Evolutionary conservation across 1,284 basidiomycete species (phyloP).

Genomic region (Cutaneotrichosporon spelunceum): DNA sequence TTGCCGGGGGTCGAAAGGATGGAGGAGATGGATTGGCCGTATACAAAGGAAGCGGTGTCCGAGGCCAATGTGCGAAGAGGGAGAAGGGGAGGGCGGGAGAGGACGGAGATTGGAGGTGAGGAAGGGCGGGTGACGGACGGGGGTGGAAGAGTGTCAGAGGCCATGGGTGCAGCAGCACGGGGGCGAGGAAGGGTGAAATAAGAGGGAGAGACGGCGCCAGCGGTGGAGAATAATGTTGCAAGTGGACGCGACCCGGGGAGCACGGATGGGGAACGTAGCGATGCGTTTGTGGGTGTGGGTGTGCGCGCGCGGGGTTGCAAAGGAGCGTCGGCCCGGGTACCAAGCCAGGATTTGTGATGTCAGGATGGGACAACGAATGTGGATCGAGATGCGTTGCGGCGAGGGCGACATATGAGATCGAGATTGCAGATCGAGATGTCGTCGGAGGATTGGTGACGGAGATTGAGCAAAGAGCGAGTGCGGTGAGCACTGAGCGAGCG

Average conservation of each 20-base stretch:
- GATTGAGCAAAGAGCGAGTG: background rate
- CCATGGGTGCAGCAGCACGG: background rate
- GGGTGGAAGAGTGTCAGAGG: background rate
- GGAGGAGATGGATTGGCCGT: slow-evolving; percentile 9
- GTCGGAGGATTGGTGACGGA: background rate
- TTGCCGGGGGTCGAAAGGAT: slow-evolving; percentile 2
- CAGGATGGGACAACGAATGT: background rate
- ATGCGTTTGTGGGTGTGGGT: background rate
- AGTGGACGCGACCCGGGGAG: background rate
- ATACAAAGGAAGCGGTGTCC: background rate
- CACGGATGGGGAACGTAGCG: background rate
- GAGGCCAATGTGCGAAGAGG: slow-evolving; percentile 1
- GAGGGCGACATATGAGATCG: background rate
- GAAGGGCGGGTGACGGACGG: slow-evolving; percentile 1
- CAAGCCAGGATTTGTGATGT: background rate
- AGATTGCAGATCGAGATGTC: background rate
- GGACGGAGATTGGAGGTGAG: slow-evolving; percentile 16
- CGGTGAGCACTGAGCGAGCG: background rate
- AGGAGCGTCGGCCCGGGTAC: background rate
- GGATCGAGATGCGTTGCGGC: background rate
- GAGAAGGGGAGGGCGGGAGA: slow-evolving; percentile 13
- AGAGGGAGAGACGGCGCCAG: no score
- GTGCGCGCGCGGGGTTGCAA: background rate
- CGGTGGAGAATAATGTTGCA: background rate
- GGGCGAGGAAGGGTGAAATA: background rate